Percentiles rank a stretch among this genome's conserved stretches.
Evolutionary conservation across 2,329 filamentous ascomycete genomes (phyloP).

Genomic region (Ploettnerulaceae sp.): DNA sequence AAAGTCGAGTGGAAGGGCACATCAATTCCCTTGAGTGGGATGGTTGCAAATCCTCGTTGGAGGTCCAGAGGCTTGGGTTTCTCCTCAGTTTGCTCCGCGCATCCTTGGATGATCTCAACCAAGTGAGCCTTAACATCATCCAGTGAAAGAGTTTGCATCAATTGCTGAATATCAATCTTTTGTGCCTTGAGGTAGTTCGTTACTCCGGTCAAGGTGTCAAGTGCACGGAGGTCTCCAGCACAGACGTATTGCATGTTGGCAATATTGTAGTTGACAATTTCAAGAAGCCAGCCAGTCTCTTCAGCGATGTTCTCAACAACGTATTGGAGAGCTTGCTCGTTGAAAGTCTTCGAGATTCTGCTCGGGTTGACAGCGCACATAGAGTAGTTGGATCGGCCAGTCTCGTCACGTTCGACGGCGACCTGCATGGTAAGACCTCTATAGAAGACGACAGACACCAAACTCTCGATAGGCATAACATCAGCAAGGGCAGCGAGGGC

Average conservation of each 20-base stretch:
- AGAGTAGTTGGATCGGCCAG: slow-evolving; percentile 93
- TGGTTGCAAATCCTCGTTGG: slow-evolving; percentile 93
- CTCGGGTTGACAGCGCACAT: slow-evolving; percentile 99
- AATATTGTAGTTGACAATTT: slow-evolving; percentile 94
- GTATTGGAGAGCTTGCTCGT: slow-evolving; percentile 93
- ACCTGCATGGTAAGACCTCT: slow-evolving; percentile 99
- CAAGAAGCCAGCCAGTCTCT: slow-evolving; percentile 89
- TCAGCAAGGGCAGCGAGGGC: slow-evolving; percentile 93
- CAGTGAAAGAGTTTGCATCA: slow-evolving; percentile 79
- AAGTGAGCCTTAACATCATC: slow-evolving; percentile 90
- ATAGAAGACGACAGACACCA: slow-evolving; percentile 99
- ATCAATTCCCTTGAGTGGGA: slow-evolving; percentile 94
- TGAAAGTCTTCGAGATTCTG: slow-evolving; percentile 97
- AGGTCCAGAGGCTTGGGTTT: slow-evolving; percentile 88
- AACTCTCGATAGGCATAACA: slow-evolving; percentile 98
- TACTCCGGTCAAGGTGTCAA: slow-evolving; percentile 63
- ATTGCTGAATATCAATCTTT: slow-evolving; percentile 92
- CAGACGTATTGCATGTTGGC: slow-evolving; percentile 73
- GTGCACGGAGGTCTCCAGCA: slow-evolving; percentile 63
- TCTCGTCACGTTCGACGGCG: slow-evolving; percentile 90
- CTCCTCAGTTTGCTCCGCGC: slow-evolving; percentile 77
- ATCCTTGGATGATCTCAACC: slow-evolving; percentile 84
- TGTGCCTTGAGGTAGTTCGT: slow-evolving; percentile 95
- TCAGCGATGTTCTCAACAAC: slow-evolving; percentile 94
- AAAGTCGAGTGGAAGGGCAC: slow-evolving; percentile 99